Base-by-base conservation (phyloP, 352 stramenopile genomes). In the Stramenopiles sp. region DNA sequence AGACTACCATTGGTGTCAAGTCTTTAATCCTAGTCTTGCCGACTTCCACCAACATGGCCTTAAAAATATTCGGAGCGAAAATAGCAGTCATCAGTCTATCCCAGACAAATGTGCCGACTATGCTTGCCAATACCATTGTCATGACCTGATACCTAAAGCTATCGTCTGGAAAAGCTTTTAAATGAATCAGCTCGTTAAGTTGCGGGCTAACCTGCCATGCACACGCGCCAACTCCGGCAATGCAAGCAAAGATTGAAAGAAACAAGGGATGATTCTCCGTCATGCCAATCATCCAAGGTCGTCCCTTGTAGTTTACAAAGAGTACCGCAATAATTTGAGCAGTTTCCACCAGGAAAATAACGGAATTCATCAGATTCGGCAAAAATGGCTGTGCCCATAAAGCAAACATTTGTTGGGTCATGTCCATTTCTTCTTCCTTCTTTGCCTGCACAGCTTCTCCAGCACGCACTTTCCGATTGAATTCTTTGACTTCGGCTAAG, bases 271-370 rank as follows among this genome's bases (percentile, higher is more conserved):
- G 92, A 85, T 99, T 98, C 78, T 99, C 92, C 32, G 86, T 91
- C 85, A 99, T 93, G 81, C 91, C 93, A 88, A 98, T 95, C 92
- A 98, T 98, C 89, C 98, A 99, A 67, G 96, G 97, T 80, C 93
- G 89, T 25, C 97, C 97, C 86, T 95, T 92, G 90, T 99, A 99
- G 88, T 99, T 99, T 25, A 98, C 93, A 0, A 92, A 88, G 83
- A 98, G 99, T n/a, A 97, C 76, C 91, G 91, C 76, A 92, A 86
- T 89, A 0, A 89, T 93, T 84, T 94, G 90, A 80, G 97, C 86
- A 39, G 92, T 89, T 82, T 92, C 98, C 44, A 99, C 87, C 22
- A 99, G 85, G 88, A 99, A 99, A 75, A 98, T 97, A 30, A 97
- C 94, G 0, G 94, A 97, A 84, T 98, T 99, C 85, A 99, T 93